Conservation (phyloP, 108 stramenopile species). For the Skeletonema grethae region DNA sequence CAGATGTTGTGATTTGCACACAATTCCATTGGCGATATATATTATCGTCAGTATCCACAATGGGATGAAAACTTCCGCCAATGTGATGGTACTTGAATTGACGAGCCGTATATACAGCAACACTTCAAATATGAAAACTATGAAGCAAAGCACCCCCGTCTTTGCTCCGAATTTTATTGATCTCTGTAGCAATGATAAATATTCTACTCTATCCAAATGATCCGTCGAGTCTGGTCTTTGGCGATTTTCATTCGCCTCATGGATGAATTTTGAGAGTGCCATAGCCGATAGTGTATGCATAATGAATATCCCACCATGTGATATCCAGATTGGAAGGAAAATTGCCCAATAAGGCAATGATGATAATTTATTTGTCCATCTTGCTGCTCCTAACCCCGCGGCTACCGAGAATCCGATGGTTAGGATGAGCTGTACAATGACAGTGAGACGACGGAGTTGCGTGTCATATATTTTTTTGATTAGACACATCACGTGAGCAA, state of each 20-base stretch:
- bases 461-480: neutral
- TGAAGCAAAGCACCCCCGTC: constrained; percentile 82
- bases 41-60: constrained; percentile 76
- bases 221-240: constrained; percentile 83
- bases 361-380: constrained; percentile 67
- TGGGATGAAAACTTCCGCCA: constrained; percentile 58
- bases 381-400: constrained; percentile 66
- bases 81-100: constrained; percentile 43
- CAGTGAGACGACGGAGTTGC: constrained; percentile 4
- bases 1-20: constrained; percentile 86
- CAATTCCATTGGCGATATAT: constrained; percentile 74
- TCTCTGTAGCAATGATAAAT: constrained; percentile 80
- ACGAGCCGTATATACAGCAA: constrained; percentile 64
- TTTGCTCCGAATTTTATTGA: constrained; percentile 86
- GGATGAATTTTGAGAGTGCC: constrained; percentile 76
- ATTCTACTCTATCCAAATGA: constrained; percentile 83
- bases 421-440: constrained; percentile 69
- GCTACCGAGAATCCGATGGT: constrained; percentile 74
- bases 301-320: constrained; percentile 71
- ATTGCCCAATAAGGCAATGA: constrained; percentile 77
- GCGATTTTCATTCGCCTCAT: constrained; percentile 80
- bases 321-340: constrained; percentile 74
- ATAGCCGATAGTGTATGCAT: constrained; percentile 71
- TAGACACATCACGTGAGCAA: constrained; percentile 14
- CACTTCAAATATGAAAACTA: constrained; percentile 79